Base-by-base conservation (phyloP, 1,139 yeast species). In the Waltiozyma sp. region DNA sequence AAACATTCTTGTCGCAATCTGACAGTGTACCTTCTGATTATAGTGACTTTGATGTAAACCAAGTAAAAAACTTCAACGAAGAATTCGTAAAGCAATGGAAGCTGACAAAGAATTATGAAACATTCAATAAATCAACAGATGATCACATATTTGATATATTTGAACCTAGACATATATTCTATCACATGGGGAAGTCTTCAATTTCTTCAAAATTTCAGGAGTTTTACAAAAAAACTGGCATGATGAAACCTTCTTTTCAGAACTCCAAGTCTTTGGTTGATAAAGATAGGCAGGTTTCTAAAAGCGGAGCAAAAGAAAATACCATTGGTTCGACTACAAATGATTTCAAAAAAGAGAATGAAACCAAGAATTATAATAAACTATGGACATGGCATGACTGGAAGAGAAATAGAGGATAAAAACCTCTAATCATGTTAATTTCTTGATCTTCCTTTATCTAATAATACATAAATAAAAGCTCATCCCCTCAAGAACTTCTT, bases 71-170 rank as follows among this genome's bases (percentile, higher is more conserved):
- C 43, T 88, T 80, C 57, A 77, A 77, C 48, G 47, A 52, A 19
- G 62, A 66, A 23, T 91, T 82, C 70, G 69, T 83, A 18, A 68
- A 69, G 8, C 59, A 57, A 14, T 91, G 97, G 95, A 70, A 69
- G 49, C 49, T 56, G 26, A 79, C 95, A 0, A 70, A 73, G 45
- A 87, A 85, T 57, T 89, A 68, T 62, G 63, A 71, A 40, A 72
- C 87, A 8, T 91, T 94, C 74, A 72, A 83, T 54, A 55, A 64
- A 24, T 70, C 69, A 50, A 86, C 96, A 2, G 97, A 89, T 58
- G 94, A 86, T 56, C 89, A 89, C 55, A 69, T 91, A 31, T 89
- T 89, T 65, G 94, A 88, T 56, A 77, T 91, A 49, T 79, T 87
- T 45, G 86, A 80, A 47, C 96, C 96, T 1, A 70, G 72, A 46